Evolutionary conservation across 805 yeast genomes (phyloP).

Genomic region (Spathaspora passalidarum): DNA sequence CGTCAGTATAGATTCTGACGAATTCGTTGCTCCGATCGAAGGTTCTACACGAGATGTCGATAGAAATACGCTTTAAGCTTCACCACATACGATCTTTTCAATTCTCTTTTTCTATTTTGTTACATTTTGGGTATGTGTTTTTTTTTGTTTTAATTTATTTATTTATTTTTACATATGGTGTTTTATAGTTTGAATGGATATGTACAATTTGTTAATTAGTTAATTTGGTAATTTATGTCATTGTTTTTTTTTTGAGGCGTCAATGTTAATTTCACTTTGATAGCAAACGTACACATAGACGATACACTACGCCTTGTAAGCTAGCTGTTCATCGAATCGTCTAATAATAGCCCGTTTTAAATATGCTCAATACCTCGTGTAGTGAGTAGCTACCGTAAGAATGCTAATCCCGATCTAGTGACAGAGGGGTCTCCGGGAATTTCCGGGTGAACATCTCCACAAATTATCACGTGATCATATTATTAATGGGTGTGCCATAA

Average conservation of each 20-base stretch:
- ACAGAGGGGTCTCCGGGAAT: neutral
- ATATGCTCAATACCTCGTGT: too few species aligned
- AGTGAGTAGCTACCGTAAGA: too few species aligned
- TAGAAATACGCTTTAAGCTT: neutral
- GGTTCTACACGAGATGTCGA: neutral
- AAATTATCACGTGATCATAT: neutral
- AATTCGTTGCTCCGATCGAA: neutral
- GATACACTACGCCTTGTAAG: too few species aligned
- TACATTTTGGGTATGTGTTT: too few species aligned
- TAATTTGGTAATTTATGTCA: too few species aligned
- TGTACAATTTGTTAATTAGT: neutral
- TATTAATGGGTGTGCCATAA: neutral
- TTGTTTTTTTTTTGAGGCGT: too few species aligned
- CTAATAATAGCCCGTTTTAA: too few species aligned
- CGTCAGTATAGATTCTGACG: conserved; percentile 11
- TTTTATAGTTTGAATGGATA: neutral
- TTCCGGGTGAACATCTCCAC: neutral
- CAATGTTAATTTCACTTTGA: too few species aligned
- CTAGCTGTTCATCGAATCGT: too few species aligned
- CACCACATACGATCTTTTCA: too few species aligned
- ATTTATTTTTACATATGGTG: neutral
- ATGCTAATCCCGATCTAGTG: too few species aligned
- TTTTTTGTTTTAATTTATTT: neutral
- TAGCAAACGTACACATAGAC: too few species aligned
- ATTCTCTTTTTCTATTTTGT: neutral